These are phyloP conservation scores for Biscogniauxia sp. DNA, from an alignment of 2,329 filamentous ascomycete species.

Conservation along the genomic window DNA sequence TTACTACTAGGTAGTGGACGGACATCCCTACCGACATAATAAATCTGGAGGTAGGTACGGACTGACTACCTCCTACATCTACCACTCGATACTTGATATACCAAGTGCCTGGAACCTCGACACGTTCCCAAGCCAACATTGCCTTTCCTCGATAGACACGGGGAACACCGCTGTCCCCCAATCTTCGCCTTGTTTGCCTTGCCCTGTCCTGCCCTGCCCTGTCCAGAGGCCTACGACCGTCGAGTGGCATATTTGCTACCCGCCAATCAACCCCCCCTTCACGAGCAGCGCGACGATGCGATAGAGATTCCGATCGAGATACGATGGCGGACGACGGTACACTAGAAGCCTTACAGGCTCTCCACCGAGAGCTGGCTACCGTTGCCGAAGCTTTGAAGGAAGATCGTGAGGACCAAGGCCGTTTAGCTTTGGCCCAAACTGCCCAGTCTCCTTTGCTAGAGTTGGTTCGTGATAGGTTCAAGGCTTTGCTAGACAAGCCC, in stretches of 20 bases:
- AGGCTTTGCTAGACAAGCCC: constrained; percentile 71
- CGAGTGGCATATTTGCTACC: constrained; percentile 4
- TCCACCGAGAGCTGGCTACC: constrained; percentile 81
- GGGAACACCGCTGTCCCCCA: too few species aligned
- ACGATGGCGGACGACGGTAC: constrained; percentile 72
- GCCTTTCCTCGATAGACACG: neutral
- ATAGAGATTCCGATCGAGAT: constrained; percentile 39
- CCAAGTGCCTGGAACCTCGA: neutral
- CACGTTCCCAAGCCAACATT: neutral
- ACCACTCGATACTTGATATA: neutral
- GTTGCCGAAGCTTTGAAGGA: constrained; percentile 66
- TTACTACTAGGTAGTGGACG: too few species aligned
- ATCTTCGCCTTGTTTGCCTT: too few species aligned
- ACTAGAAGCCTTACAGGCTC: constrained; percentile 74
- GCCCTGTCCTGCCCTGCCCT: too few species aligned
- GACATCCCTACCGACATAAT: neutral
- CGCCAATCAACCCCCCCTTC: neutral
- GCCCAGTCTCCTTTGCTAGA: constrained; percentile 49
- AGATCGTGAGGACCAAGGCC: constrained; percentile 63
- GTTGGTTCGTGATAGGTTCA: constrained; percentile 63
- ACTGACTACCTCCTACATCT: neutral
- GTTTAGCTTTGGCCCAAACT: constrained; percentile 37
- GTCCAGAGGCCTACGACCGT: neutral
- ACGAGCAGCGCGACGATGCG: constrained; percentile 38
- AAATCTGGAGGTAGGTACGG: too few species aligned